Conservation (phyloP, 208 protist genomes). For the Trypanosoma melophagium region DNA sequence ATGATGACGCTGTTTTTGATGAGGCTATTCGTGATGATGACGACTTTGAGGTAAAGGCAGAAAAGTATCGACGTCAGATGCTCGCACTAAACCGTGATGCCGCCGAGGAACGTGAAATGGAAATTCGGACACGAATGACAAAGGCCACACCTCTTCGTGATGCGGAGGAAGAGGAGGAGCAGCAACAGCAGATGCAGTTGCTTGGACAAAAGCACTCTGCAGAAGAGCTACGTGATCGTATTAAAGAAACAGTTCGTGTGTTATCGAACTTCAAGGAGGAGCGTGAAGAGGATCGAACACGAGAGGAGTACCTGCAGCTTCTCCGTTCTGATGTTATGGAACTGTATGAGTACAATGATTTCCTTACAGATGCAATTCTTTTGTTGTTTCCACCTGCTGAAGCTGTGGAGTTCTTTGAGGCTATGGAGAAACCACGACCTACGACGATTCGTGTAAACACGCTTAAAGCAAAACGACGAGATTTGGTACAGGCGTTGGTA, state of each 20-base stretch:
- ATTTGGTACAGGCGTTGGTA: constrained; percentile 95
- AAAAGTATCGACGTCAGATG: constrained; percentile 71
- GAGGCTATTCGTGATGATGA: constrained; percentile 67
- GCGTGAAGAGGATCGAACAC: constrained; percentile 77
- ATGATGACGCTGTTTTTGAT: constrained; percentile 28
- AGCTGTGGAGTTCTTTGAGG: constrained; percentile 96
- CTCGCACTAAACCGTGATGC: constrained; percentile 58
- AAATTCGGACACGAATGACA: constrained; percentile 46
- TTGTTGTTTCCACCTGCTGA: constrained; percentile 93
- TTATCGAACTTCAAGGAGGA: constrained; percentile 92
- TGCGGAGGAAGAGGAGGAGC: constrained; percentile 43
- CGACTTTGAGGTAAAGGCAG: constrained; percentile 84
- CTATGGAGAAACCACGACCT: constrained; percentile 96
- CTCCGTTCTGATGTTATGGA: constrained; percentile 90
- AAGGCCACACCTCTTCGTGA: constrained; percentile 57
- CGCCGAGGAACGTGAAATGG: constrained; percentile 61
- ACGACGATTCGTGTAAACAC: constrained; percentile 98
- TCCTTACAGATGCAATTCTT: constrained; percentile 93
- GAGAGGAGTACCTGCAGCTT: constrained; percentile 92
- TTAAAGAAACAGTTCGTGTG: constrained; percentile 91
- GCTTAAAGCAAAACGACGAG: constrained; percentile 94
- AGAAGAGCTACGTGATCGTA: constrained; percentile 85
- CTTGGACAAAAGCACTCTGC: constrained; percentile 64
- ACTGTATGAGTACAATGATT: constrained; percentile 96
- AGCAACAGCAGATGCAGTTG: constrained; percentile 42